These are phyloP conservation scores for Nematocida sp. DNA, from an alignment of 371 early-diverging fungal species.

Conservation along the genomic window DNA sequence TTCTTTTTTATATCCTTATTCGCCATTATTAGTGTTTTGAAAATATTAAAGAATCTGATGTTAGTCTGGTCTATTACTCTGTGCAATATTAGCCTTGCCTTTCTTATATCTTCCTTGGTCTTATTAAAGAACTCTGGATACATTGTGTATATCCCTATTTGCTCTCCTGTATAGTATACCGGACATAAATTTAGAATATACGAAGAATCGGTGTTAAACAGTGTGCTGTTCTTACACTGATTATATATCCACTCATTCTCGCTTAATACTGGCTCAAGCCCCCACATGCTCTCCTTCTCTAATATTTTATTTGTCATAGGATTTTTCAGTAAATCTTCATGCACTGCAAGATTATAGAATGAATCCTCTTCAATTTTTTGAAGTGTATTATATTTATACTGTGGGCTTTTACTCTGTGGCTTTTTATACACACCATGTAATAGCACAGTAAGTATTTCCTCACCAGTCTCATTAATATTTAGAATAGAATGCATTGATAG, in stretches of 20 bases:
- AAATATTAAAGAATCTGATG: not conserved
- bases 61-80: not conserved
- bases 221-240: not conserved
- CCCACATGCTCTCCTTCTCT: not conserved
- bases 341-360: not conserved
- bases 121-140: constrained; percentile 13
- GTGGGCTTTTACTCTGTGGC: not conserved
- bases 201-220: not conserved
- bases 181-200: constrained; percentile 6
- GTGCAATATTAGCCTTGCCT: not conserved
- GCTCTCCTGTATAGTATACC: not conserved
- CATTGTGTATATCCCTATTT: constrained; percentile 2
- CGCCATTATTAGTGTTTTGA: constrained; percentile 19
- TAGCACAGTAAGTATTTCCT: constrained; percentile 30
- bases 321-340: not conserved
- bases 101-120: not conserved
- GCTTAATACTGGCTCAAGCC: not conserved
- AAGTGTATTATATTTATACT: not conserved
- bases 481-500: not conserved
- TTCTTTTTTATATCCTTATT: constrained; percentile 48
- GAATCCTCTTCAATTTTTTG: constrained; percentile 1
- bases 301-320: not conserved
- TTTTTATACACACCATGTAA: not conserved
- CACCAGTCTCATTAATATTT: not conserved
- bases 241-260: not conserved